Evolutionary conservation across 306 rosid species (phyloP), one percentile per base, ranked within the genome.

Genomic region (Gillenia trifoliata): DNA sequence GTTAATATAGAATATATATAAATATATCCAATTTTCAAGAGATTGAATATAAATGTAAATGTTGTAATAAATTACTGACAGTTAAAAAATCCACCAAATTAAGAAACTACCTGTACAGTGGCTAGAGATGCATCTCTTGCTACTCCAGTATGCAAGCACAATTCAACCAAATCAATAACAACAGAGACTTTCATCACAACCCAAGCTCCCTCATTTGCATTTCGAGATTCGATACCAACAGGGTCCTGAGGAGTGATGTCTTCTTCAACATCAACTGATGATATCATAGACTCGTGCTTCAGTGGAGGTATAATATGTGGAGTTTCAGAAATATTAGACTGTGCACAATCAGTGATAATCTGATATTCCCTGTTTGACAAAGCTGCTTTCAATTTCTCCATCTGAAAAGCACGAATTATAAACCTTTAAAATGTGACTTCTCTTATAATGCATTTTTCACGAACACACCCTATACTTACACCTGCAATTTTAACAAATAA

Each of bases 341-440:
- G 78, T 59, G 97, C 96, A 86, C 99, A 94, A 83, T 94, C 97
- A 3, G 92, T 75, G 66, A 94, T 92, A 78, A 94, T 90, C 85
- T 86, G 90, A 81, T 94, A 92, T 76, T 94, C 99, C 74, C 81
- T 86, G 77, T 89, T 94, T 77, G 99, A 92, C 83, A 94, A 71
- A 78, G 87, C 93, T 36, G 96, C 99, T 84, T 92, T 94, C 87
- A 94, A 84, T 81, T 87, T 91, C 80, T 82, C 87, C 67, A 94
- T 87, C 99, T 94, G 87, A 47, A 71, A 85, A 82, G 78, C 78
- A 79, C 67, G 63, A 82, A 36, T 72, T 66, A 52, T 56, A 43
- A 85, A 74, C 4, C 40, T 64, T 49, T 40, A 56, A 5, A 78
- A 56, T 68, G 36, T 17, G 64, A n/a, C 50, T 33, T 20, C 16